Conservation (phyloP, 1,284 basidiomycete species). For the Trichosporon faecale region DNA sequence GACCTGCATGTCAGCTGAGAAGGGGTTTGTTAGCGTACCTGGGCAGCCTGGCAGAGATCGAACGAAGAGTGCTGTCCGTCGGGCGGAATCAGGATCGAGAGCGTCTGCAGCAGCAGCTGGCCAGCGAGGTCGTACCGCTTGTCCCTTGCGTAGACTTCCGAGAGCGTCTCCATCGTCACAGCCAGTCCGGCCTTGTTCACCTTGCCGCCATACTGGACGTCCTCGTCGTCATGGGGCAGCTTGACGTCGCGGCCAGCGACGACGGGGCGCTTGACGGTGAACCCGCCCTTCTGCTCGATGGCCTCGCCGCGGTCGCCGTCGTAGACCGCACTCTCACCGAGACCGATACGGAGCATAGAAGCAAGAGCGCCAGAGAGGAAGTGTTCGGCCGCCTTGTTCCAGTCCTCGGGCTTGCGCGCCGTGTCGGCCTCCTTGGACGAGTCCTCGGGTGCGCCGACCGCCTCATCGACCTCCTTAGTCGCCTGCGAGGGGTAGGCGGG, state of each 20-base stretch:
- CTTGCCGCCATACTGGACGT: conserved; percentile 33
- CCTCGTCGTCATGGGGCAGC: conserved; percentile 31
- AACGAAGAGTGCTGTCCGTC: conserved; percentile 26
- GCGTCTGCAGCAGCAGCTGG: conserved; percentile 48
- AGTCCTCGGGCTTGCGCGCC: conserved; percentile 19
- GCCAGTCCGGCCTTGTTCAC: conserved; percentile 48
- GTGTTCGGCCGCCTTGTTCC: conserved; percentile 40
- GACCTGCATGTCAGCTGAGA: conserved; percentile 27
- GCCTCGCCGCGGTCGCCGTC: background rate
- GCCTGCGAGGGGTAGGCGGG: conserved; percentile 17
- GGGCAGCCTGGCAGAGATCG: conserved; percentile 52
- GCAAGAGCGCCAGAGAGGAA: conserved; percentile 41
- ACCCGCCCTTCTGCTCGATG: background rate
- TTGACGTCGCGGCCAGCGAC: conserved; percentile 43
- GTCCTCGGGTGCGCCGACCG: background rate
- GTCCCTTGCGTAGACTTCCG: conserved; percentile 48
- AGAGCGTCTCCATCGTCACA: conserved; percentile 51
- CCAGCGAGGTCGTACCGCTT: conserved; percentile 42
- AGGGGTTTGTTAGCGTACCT: conserved; percentile 21
- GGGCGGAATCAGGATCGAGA: conserved; percentile 45
- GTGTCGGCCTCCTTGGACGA: background rate
- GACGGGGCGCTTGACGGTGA: conserved; percentile 23
- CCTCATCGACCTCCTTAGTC: background rate
- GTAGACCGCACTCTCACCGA: conserved; percentile 11
- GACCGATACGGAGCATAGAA: conserved; percentile 43